Evolutionary conservation across 371 early-diverging fungal species (phyloP).

Genomic region (Mortierella sp.): DNA sequence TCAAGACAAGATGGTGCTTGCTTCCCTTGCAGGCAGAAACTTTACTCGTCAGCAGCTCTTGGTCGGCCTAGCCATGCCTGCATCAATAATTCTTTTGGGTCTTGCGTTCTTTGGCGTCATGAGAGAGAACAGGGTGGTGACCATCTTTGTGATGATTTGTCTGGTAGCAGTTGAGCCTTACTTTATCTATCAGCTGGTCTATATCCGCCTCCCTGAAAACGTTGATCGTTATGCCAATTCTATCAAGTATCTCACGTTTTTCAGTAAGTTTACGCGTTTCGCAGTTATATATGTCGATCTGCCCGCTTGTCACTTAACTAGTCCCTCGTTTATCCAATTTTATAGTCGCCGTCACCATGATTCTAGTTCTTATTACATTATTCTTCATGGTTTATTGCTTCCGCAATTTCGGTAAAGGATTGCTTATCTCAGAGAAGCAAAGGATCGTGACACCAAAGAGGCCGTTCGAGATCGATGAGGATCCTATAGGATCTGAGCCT

Average conservation of each 20-base stretch:
- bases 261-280: slow-evolving; percentile 42
- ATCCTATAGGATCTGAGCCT: slow-evolving; percentile 24
- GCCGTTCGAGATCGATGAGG: slow-evolving; percentile 57
- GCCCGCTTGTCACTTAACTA: not conserved
- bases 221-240: slow-evolving; percentile 24
- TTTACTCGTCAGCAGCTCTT: slow-evolving; percentile 44
- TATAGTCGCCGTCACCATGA: slow-evolving; percentile 46
- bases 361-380: slow-evolving; percentile 40
- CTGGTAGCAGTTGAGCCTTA: slow-evolving; percentile 41
- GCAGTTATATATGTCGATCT: not conserved
- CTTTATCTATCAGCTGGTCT: slow-evolving; percentile 45
- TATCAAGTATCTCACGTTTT: slow-evolving; percentile 50
- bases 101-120: slow-evolving; percentile 53
- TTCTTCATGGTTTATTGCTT: slow-evolving; percentile 55
- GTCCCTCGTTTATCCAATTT: not conserved
- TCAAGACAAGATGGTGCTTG: slow-evolving; percentile 23
- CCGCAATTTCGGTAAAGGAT: slow-evolving; percentile 54
- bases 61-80: slow-evolving; percentile 47
- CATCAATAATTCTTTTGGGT: slow-evolving; percentile 33
- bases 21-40: slow-evolving; percentile 16
- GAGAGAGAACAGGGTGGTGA: slow-evolving; percentile 36
- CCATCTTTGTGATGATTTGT: slow-evolving; percentile 45
- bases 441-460: slow-evolving; percentile 8
- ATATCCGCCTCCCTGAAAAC: slow-evolving; percentile 22
- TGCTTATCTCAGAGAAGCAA: slow-evolving; percentile 37